These are phyloP conservation scores for Monosporozyma unispora DNA, from an alignment of 805 yeast genomes.

Conservation along the genomic window DNA sequence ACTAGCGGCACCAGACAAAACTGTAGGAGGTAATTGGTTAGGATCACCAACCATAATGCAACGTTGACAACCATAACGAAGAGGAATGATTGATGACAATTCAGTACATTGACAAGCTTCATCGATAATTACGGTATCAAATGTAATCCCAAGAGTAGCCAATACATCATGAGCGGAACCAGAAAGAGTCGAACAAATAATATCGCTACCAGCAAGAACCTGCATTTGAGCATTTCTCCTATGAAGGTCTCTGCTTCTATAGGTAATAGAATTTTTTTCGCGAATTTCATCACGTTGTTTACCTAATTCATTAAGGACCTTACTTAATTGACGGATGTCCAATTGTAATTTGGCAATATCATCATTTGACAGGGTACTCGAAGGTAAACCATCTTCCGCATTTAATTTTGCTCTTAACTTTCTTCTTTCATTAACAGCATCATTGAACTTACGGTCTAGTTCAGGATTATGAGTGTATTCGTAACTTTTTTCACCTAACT, in stretches of 20 bases:
- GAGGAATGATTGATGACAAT: conserved; percentile 80
- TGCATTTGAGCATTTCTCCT: conserved; percentile 66
- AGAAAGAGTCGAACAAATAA: conserved; percentile 85
- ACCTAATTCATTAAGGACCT: conserved; percentile 58
- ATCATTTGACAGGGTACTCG: conserved; percentile 39
- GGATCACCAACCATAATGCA: conserved; percentile 99
- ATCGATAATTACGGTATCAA: conserved; percentile 87
- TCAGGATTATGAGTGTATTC: conserved; percentile 36
- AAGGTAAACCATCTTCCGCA: conserved; percentile 35
- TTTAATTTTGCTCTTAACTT: conserved; percentile 37
- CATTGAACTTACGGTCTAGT: conserved; percentile 36
- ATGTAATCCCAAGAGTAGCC: conserved; percentile 61
- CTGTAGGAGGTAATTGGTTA: conserved; percentile 95
- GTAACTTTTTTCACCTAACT: conserved; percentile 35
- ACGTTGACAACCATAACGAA: conserved; percentile 79
- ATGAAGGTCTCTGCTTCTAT: conserved; percentile 69
- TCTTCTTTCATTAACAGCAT: conserved; percentile 53
- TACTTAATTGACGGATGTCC: conserved; percentile 47
- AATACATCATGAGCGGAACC: conserved; percentile 90
- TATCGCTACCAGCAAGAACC: conserved; percentile 64
- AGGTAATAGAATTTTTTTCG: conserved; percentile 58
- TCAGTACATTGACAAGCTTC: conserved; percentile 98
- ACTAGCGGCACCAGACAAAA: conserved; percentile 81
- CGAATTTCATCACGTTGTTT: conserved; percentile 68
- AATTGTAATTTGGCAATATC: conserved; percentile 42